Evolutionary conservation across 805 yeast species (phyloP).

Genomic region (Lachancea lanzarotensis): DNA sequence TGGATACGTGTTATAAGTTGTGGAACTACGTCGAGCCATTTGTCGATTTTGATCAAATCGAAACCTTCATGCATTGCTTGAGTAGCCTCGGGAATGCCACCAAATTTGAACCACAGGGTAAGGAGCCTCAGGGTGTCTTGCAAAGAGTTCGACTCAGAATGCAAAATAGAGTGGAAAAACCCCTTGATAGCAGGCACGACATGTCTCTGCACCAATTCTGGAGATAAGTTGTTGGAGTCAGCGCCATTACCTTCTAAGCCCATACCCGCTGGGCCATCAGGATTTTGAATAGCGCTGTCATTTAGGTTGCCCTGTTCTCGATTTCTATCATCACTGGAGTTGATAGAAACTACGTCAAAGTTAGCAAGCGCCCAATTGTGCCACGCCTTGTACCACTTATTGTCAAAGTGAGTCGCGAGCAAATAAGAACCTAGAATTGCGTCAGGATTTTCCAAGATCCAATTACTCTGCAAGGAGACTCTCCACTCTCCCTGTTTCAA

Average conservation of each 20-base stretch:
- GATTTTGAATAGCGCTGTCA: slow-evolving; percentile 14
- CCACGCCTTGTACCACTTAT: slow-evolving; percentile 97
- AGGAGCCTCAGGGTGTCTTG: slow-evolving; percentile 88
- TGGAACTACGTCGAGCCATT: slow-evolving; percentile 93
- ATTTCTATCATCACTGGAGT: slow-evolving; percentile 21
- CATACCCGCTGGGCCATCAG: slow-evolving; percentile 15
- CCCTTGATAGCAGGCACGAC: slow-evolving; percentile 96
- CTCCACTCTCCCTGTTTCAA: slow-evolving; percentile 99
- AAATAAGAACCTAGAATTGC: slow-evolving; percentile 86
- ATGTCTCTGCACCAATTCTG: slow-evolving; percentile 68
- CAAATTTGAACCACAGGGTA: slow-evolving; percentile 93
- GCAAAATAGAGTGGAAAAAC: slow-evolving; percentile 87
- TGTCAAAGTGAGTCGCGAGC: slow-evolving; percentile 90
- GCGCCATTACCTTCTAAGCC: slow-evolving; percentile 29
- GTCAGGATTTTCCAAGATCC: slow-evolving; percentile 75
- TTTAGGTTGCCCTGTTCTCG: slow-evolving; percentile 12
- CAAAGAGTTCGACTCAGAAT: slow-evolving; percentile 78
- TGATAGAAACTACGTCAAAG: slow-evolving; percentile 79
- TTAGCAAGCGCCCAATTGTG: slow-evolving; percentile 99
- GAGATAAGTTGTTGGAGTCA: slow-evolving; percentile 27
- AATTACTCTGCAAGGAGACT: slow-evolving; percentile 65
- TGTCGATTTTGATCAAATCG: slow-evolving; percentile 78
- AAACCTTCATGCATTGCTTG: slow-evolving; percentile 88
- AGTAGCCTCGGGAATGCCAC: slow-evolving; percentile 88
- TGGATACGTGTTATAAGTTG: slow-evolving; percentile 95